Base-by-base conservation (phyloP, 768 basidiomycete genomes). In the Clathrus columnatus region DNA sequence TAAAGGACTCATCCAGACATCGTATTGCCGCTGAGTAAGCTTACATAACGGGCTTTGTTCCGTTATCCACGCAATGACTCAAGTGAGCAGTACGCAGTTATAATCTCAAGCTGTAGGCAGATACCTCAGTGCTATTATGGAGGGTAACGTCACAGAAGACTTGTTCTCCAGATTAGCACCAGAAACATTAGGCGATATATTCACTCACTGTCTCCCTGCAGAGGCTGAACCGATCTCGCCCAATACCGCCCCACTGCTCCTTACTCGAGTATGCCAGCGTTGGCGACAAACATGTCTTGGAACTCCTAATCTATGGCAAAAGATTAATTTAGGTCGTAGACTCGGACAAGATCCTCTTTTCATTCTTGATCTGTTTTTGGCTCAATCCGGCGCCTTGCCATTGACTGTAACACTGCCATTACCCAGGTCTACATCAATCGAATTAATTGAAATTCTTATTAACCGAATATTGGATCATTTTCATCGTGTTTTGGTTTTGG, bases 381-480 rank as follows among this genome's bases (percentile, higher is more conserved):
- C 24, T 8, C 42, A 27, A 23, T 18, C 51, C 16, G 51, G 51
- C 17, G 8, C 30, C n/a, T 44, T 53, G 20, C 51, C 51, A 5
- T n/a, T 53, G 26, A 53, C 42, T 4, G 24, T 53, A 21, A 17
- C 11, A 1, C 36, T 53, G n/a, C 51, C 43, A 36, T 36, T 2
- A 11, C 18, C 11, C 51, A 43, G 44, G 29, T 11, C n/a, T 20
- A 11, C 36, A 14, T n/a, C 10, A 6, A 7, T 20, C 6, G n/a
- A 53, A 24, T 41, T 14, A 26, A 14, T 14, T 8, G 21, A 44
- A 7, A 21, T 20, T 4, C 8, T 44, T 2, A 14, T 53, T 23
- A 14, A 44, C n/a, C 51, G 42, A 43, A 26, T 53, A 21, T 16
- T 53, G 4, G 51, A 53, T 42, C 42, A 53, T 28, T n/a, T 53